Evolutionary conservation across 352 stramenopile genomes (phyloP).

Genomic region (Globisporangium emineosum): DNA sequence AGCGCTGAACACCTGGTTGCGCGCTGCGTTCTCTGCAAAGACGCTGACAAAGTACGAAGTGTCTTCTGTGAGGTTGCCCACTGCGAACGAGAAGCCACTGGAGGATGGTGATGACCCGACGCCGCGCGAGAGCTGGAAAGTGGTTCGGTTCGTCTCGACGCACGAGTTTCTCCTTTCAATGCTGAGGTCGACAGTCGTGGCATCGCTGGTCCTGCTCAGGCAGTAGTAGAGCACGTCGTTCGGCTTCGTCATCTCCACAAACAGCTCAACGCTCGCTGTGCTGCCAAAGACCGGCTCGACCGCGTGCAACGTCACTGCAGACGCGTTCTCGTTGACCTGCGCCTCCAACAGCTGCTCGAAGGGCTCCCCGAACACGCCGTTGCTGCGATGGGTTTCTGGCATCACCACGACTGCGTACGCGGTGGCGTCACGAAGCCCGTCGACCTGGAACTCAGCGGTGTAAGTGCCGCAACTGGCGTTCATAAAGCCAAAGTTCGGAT

Average conservation of each 20-base stretch:
- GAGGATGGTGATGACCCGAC: not conserved
- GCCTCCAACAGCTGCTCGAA: slow-evolving; percentile 46
- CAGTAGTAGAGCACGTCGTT: slow-evolving; percentile 54
- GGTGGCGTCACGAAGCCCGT: slow-evolving; percentile 39
- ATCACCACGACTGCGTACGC: slow-evolving; percentile 57
- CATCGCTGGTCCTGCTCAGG: slow-evolving; percentile 10
- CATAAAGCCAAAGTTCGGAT: not conserved
- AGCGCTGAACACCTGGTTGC: slow-evolving; percentile 51
- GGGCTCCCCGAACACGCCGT: slow-evolving; percentile 51
- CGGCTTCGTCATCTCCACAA: slow-evolving; percentile 54
- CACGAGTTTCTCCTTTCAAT: slow-evolving; percentile 6
- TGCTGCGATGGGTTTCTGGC: slow-evolving; percentile 57
- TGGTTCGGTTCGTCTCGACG: slow-evolving; percentile 28
- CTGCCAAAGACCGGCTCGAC: slow-evolving; percentile 34
- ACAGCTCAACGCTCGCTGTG: slow-evolving; percentile 34
- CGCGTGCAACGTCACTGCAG: slow-evolving; percentile 33
- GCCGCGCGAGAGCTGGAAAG: slow-evolving; percentile 23
- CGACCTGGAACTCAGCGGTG: slow-evolving; percentile 32
- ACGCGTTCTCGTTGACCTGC: slow-evolving; percentile 65
- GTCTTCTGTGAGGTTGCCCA: slow-evolving; percentile 59
- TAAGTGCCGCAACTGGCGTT: not conserved
- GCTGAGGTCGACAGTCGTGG: not conserved
- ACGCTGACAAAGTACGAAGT: slow-evolving; percentile 38
- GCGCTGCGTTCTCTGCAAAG: slow-evolving; percentile 52
- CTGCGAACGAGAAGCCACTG: slow-evolving; percentile 32